phyloP scores from a whole-genome alignment of 192 early-diverging fungal genomes.

The Podila epigama region DNA sequence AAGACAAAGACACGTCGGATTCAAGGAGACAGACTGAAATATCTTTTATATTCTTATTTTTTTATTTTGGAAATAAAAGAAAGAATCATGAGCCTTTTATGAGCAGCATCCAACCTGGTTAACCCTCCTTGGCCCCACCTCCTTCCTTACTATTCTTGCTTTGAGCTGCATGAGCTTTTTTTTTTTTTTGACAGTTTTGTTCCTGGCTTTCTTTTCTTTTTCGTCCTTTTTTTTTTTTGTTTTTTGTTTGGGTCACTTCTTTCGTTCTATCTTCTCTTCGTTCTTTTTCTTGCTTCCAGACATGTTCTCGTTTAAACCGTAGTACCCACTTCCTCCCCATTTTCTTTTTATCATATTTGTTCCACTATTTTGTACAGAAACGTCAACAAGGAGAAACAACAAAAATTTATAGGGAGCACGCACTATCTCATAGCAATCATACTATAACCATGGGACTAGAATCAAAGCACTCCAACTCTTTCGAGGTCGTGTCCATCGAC shows the following conservation, averaged over 20 bases:
- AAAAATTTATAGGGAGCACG: too few relatives aligned
- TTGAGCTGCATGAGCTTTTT: background rate
- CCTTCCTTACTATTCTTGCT: background rate
- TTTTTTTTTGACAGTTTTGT: background rate
- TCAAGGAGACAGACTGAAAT: too few relatives aligned
- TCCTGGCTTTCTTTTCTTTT: background rate
- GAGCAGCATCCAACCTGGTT: too few relatives aligned
- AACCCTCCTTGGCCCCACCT: background rate
- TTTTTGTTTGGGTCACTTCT: background rate
- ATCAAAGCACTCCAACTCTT: slow-evolving; percentile 25
- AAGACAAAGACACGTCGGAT: too few relatives aligned
- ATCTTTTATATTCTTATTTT: background rate
- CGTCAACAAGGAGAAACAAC: too few relatives aligned
- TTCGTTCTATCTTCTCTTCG: background rate
- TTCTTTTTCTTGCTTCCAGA: background rate
- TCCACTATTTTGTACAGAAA: too few relatives aligned
- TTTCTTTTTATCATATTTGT: too few relatives aligned
- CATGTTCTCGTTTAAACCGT: background rate
- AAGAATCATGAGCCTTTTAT: too few relatives aligned
- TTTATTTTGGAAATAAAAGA: background rate
- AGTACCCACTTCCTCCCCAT: background rate
- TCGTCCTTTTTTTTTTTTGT: background rate
- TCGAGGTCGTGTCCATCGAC: slow-evolving; percentile 28
- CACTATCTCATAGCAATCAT: too few relatives aligned
- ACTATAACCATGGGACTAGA: too few relatives aligned